Percentiles rank a stretch among this genome's conserved stretches.
Conservation (phyloP, 1,139 yeast genomes). For the Suhomyces ambrosiae region DNA sequence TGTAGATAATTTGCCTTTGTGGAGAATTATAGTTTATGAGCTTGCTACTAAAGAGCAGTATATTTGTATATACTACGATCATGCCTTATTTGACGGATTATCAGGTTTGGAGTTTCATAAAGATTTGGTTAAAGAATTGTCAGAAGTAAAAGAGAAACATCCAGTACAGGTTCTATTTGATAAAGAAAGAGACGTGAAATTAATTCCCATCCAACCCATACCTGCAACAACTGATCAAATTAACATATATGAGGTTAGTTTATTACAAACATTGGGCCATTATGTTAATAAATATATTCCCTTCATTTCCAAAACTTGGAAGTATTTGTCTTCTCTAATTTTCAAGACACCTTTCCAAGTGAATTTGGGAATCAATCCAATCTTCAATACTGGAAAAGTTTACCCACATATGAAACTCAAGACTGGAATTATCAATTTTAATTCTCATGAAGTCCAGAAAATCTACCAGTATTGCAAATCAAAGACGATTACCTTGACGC, state of each 20-base stretch:
- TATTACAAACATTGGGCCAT: neutral
- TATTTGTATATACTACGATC: slow-evolving; percentile 16
- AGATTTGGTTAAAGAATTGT: slow-evolving; percentile 15
- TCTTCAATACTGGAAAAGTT: slow-evolving; percentile 7
- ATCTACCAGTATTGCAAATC: slow-evolving; percentile 11
- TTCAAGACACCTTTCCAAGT: neutral
- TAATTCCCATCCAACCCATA: slow-evolving; percentile 2
- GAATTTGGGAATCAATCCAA: slow-evolving; percentile 4
- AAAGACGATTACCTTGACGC: slow-evolving; percentile 14
- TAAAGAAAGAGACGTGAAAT: slow-evolving; percentile 1
- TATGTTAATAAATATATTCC: neutral
- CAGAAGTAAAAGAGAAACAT: slow-evolving; percentile 7
- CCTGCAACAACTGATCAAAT: slow-evolving; percentile 2
- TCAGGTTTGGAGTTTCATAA: slow-evolving; percentile 17
- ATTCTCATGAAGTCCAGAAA: slow-evolving; percentile 7
- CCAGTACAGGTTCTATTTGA: slow-evolving; percentile 5
- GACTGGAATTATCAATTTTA: slow-evolving; percentile 14
- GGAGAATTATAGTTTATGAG: slow-evolving; percentile 29
- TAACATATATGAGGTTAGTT: neutral
- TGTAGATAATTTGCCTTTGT: slow-evolving; percentile 25
- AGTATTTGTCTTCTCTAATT: neutral
- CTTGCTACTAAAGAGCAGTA: slow-evolving; percentile 10
- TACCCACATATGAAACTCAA: slow-evolving; percentile 5
- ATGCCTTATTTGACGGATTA: slow-evolving; percentile 18
- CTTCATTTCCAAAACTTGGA: neutral